Conservation (phyloP, 495 filamentous ascomycete genomes). For the Lophium mytilinum region DNA sequence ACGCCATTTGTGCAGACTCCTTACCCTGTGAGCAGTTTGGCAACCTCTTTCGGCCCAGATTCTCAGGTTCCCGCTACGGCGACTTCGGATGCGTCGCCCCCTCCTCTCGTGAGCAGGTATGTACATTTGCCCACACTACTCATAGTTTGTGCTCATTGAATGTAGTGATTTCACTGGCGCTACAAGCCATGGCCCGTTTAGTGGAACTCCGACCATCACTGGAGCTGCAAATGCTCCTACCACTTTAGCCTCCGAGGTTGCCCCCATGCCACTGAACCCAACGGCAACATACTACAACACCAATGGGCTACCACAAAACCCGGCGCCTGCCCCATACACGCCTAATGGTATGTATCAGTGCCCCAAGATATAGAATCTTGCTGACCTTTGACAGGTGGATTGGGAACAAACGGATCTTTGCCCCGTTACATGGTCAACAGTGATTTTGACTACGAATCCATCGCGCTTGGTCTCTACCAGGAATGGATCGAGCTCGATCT, state of each 20-base stretch:
- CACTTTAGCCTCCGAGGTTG: conserved; percentile 24
- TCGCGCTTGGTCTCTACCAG: conserved; percentile 58
- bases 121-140: background rate
- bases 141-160: background rate
- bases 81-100: background rate
- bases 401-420: conserved; percentile 66
- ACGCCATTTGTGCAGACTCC: conserved; percentile 20
- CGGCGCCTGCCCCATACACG: conserved; percentile 62
- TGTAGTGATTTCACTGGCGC: conserved; percentile 23
- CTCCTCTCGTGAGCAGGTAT: background rate
- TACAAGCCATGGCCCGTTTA: conserved; percentile 35
- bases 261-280: conserved; percentile 31
- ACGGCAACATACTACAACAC: conserved; percentile 52
- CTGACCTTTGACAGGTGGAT: conserved; percentile 36
- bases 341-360: conserved; percentile 46
- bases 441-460: conserved; percentile 35
- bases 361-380: background rate
- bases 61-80: conserved; percentile 19
- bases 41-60: conserved; percentile 19
- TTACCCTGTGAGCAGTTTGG: conserved; percentile 10
- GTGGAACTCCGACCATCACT: conserved; percentile 32
- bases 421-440: conserved; percentile 57
- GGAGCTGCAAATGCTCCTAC: conserved; percentile 26
- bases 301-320: conserved; percentile 57
- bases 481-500: conserved; percentile 86